A percentile compares a stretch with the other conserved stretches of the same genome.
Conservation (phyloP, 768 basidiomycete species). For the Terana coerulea region DNA sequence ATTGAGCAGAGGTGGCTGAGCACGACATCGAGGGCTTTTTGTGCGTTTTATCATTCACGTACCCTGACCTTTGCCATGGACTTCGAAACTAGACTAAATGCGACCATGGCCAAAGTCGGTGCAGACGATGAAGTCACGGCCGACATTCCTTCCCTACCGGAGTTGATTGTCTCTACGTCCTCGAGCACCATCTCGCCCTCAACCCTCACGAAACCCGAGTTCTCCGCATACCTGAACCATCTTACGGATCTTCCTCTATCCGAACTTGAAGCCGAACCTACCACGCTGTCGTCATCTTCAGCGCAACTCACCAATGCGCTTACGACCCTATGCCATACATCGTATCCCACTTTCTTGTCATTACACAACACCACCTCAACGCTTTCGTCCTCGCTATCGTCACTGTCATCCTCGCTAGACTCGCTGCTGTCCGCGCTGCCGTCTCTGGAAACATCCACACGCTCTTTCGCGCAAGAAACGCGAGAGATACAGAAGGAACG, state of each 20-base stretch:
- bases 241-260: conserved; percentile 64
- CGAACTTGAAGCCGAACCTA: conserved; percentile 70
- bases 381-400: conserved; percentile 66
- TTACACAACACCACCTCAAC: conserved; percentile 77
- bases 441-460: conserved; percentile 68
- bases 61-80: too few relatives aligned
- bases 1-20: too few relatives aligned
- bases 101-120: too few relatives aligned
- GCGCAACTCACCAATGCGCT: conserved; percentile 86
- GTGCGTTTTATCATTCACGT: too few relatives aligned
- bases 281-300: conserved; percentile 74
- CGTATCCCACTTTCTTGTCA: conserved; percentile 90
- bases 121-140: not conserved
- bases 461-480: conserved; percentile 68
- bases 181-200: not conserved
- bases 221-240: conserved; percentile 53
- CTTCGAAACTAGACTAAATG: too few relatives aligned
- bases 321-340: conserved; percentile 85
- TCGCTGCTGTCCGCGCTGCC: conserved; percentile 71
- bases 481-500: conserved; percentile 72
- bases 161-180: conserved; percentile 18
- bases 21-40: too few relatives aligned
- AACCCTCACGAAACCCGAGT: conserved; percentile 20
- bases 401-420: conserved; percentile 71
- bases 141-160: conserved; percentile 12